Evolutionary conservation across 208 protist genomes (phyloP).

Genomic region (Leishmania guyanensis): DNA sequence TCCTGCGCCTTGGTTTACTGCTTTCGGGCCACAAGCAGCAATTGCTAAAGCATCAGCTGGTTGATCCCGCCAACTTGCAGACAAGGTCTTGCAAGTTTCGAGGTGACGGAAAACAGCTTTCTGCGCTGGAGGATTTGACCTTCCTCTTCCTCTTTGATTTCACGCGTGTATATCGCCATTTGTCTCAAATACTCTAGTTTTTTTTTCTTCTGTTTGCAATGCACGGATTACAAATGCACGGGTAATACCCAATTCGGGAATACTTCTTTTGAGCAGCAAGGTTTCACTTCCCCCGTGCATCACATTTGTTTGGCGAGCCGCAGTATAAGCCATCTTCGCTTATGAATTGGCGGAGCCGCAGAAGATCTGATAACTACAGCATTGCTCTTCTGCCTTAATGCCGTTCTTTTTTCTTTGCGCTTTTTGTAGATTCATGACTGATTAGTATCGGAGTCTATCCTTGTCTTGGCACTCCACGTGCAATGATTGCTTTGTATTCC

Average conservation of each 20-base stretch:
- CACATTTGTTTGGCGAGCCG: not conserved
- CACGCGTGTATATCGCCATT: not conserved
- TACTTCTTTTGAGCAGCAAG: not conserved
- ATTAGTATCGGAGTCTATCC: not conserved
- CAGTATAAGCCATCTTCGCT: not conserved
- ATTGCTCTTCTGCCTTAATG: not conserved
- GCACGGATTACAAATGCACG: not conserved
- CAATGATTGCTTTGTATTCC: not conserved
- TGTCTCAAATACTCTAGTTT: not conserved
- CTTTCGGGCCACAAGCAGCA: not conserved
- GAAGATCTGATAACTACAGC: not conserved
- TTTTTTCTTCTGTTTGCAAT: not conserved
- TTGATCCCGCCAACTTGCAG: not conserved
- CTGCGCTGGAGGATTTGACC: not conserved
- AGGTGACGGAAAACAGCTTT: not conserved
- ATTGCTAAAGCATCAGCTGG: not conserved
- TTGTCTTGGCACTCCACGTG: not conserved
- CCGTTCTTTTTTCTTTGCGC: not conserved
- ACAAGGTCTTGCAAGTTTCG: not conserved
- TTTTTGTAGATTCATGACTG: not conserved
- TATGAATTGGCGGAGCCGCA: not conserved
- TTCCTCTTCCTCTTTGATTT: not conserved
- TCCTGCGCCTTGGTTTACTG: not conserved
- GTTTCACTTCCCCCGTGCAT: not conserved
- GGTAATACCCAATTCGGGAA: not conserved